These are phyloP conservation scores for Powellomyces hirtus DNA, from an alignment of 192 early-diverging fungal genomes.

Conservation along the genomic window DNA sequence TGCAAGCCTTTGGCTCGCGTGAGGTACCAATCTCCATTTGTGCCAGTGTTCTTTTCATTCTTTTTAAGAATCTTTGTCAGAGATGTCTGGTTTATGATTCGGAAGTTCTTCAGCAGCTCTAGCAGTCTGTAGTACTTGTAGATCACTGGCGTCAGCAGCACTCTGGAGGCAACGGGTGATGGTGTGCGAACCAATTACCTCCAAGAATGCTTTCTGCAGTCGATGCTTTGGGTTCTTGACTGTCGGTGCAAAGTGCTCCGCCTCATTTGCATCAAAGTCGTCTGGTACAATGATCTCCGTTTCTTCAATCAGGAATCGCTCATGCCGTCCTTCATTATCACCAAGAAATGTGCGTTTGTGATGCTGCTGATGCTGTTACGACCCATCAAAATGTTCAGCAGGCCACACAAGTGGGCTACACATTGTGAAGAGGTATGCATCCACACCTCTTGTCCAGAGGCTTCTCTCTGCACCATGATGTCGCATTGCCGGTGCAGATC, in stretches of 20 bases:
- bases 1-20: conserved; percentile 15
- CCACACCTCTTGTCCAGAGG: neutral
- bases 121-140: conserved; percentile 30
- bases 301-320: neutral
- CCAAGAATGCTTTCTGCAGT: conserved; percentile 29
- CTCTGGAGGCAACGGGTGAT: neutral
- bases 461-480: conserved; percentile 8
- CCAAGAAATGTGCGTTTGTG: conserved; percentile 1
- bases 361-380: neutral
- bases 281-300: neutral
- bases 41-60: conserved; percentile 25
- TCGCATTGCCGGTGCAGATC: conserved; percentile 21
- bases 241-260: conserved; percentile 16
- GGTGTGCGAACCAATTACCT: no score
- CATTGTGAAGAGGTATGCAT: no score
- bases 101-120: conserved; percentile 38
- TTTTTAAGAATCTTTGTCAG: conserved; percentile 39
- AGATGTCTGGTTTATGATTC: conserved; percentile 41
- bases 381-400: neutral
- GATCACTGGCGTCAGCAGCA: no score
- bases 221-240: conserved; percentile 23
- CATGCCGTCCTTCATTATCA: neutral
- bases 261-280: neutral
- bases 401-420: no score
- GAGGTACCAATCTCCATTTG: conserved; percentile 7